Percentiles rank a stretch among this genome's conserved stretches.
Conservation (phyloP, 768 basidiomycete genomes). For the Pisolithus marmoratus region DNA sequence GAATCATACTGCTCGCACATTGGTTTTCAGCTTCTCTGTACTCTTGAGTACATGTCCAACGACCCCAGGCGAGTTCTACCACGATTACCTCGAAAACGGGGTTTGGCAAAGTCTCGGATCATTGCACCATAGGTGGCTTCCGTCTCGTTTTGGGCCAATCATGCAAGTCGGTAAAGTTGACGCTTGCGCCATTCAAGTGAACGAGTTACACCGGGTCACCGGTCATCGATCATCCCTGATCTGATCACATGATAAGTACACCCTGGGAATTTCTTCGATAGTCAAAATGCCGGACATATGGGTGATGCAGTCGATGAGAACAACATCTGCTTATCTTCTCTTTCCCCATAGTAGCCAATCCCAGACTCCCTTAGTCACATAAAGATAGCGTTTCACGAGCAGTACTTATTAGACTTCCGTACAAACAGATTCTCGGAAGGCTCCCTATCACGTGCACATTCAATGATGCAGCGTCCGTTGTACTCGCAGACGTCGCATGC, state of each 20-base stretch:
- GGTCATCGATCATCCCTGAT: conserved; percentile 37
- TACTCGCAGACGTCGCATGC: too few relatives aligned
- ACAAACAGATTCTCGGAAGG: too few relatives aligned
- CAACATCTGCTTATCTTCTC: too few relatives aligned
- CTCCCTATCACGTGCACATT: too few relatives aligned
- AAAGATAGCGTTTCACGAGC: too few relatives aligned
- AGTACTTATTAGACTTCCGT: too few relatives aligned
- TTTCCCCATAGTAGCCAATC: too few relatives aligned
- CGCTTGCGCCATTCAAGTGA: conserved; percentile 54
- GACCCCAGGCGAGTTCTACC: conserved; percentile 40
- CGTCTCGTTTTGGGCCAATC: conserved; percentile 54
- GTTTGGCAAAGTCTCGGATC: conserved; percentile 45
- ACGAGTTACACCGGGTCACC: conserved; percentile 42
- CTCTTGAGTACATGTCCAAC: conserved; percentile 39
- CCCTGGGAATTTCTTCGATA: conserved; percentile 21
- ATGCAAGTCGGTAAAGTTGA: conserved; percentile 60
- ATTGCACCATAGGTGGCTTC: conserved; percentile 41
- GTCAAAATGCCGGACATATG: not conserved
- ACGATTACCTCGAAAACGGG: conserved; percentile 30
- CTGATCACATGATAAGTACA: conserved; percentile 16
- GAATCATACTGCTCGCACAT: conserved; percentile 14
- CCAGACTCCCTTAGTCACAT: too few relatives aligned
- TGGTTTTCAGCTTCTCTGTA: conserved; percentile 50
- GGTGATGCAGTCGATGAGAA: too few relatives aligned
- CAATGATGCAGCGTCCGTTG: too few relatives aligned